These are phyloP conservation scores for Syzygium aqueum DNA, from an alignment of 345 rosid genomes.

Conservation along the genomic window DNA sequence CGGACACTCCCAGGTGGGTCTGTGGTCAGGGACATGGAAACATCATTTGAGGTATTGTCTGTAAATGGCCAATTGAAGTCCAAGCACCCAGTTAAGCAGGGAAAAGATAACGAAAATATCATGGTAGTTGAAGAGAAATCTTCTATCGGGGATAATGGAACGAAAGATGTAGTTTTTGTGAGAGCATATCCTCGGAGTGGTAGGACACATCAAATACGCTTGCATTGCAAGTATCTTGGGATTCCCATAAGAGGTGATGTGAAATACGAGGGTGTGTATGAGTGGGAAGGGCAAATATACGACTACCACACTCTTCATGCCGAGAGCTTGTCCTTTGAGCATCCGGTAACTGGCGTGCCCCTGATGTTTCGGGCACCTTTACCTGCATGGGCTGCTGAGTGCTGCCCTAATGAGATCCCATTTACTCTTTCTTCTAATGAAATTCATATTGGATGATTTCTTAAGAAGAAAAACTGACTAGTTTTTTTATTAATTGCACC, in stretches of 20 bases:
- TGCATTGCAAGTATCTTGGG: conserved; percentile 87
- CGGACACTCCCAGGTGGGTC: conserved; percentile 77
- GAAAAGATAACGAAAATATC: conserved; percentile 11
- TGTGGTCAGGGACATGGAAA: conserved; percentile 73
- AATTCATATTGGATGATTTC: not conserved
- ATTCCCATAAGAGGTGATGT: conserved; percentile 77
- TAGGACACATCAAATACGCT: conserved; percentile 85
- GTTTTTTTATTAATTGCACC: not conserved
- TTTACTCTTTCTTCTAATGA: not conserved
- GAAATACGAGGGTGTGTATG: conserved; percentile 74
- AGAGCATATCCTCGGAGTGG: conserved; percentile 80
- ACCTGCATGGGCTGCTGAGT: conserved; percentile 51
- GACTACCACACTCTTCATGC: conserved; percentile 83
- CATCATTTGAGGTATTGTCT: conserved; percentile 61
- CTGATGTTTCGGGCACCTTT: conserved; percentile 44
- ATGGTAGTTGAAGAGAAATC: conserved; percentile 42
- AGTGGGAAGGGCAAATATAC: conserved; percentile 48
- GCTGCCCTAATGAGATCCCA: not conserved
- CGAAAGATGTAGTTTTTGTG: conserved; percentile 49
- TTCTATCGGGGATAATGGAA: conserved; percentile 5
- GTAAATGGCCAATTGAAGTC: conserved; percentile 29
- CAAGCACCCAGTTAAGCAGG: conserved; percentile 12
- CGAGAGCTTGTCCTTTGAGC: conserved; percentile 69
- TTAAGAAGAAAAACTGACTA: not conserved
- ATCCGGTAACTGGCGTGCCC: conserved; percentile 47